Conservation (phyloP, 202 grass and related monocot genomes). For the Setaria italica region DNA sequence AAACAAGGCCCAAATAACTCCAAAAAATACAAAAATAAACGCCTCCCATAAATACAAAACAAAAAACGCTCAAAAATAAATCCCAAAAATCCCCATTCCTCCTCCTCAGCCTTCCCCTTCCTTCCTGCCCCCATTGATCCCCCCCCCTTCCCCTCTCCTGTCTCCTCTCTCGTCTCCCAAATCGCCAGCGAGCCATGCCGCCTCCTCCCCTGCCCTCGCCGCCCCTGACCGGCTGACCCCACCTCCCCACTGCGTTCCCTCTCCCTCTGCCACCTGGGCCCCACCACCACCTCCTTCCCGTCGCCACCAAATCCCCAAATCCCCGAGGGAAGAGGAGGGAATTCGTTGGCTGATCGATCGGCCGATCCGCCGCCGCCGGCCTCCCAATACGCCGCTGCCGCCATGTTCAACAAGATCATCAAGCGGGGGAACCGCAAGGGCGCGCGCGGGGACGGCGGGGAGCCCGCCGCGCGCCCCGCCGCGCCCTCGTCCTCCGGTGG, state of each 20-base stretch:
- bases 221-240: constrained; percentile 49
- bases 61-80: not conserved
- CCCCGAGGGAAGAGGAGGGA: constrained; percentile 25
- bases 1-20: no score
- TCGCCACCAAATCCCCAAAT: constrained; percentile 54
- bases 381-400: constrained; percentile 34
- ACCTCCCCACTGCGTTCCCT: constrained; percentile 23
- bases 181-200: constrained; percentile 49
- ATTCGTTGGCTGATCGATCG: constrained; percentile 44
- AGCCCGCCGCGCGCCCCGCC: constrained; percentile 37
- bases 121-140: constrained; percentile 27
- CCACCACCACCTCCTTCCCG: constrained; percentile 1
- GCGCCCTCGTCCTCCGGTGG: constrained; percentile 47
- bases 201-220: constrained; percentile 41
- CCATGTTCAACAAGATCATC: constrained; percentile 95
- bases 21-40: constrained; percentile 20
- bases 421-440: constrained; percentile 83
- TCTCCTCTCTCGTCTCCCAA: constrained; percentile 24
- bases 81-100: constrained; percentile 18
- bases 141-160: not conserved
- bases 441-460: constrained; percentile 57
- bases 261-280: constrained; percentile 12
- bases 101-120: not conserved
- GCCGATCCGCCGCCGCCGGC: constrained; percentile 41
- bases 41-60: constrained; percentile 24